phyloP scores from a whole-genome alignment of 495 filamentous ascomycete genomes.

The Talaromyces adpressus region DNA sequence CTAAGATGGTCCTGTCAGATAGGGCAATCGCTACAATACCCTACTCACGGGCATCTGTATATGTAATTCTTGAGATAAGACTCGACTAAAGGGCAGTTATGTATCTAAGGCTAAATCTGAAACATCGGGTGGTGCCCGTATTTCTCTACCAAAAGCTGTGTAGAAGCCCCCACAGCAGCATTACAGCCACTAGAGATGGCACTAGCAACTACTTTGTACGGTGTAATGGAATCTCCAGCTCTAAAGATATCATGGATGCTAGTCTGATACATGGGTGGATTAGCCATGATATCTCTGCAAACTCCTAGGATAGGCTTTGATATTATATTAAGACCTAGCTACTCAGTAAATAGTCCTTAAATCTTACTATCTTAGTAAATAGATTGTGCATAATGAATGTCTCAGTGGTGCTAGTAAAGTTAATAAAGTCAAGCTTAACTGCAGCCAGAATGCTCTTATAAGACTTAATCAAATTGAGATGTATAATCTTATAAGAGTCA shows the following conservation, averaged over 20 bases:
- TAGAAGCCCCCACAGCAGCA: too few species aligned
- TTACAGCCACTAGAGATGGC: neutral
- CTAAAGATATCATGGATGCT: constrained; percentile 30
- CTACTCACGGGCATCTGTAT: neutral
- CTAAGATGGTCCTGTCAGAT: neutral
- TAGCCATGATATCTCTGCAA: neutral
- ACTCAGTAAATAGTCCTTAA: constrained; percentile 17
- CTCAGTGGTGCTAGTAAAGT: neutral
- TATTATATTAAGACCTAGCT: constrained; percentile 18
- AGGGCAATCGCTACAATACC: neutral
- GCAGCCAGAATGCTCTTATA: neutral
- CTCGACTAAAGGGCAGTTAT: neutral
- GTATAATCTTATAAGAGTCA: neutral
- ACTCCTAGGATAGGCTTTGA: constrained; percentile 12
- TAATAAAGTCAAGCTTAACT: neutral
- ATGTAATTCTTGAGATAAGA: neutral
- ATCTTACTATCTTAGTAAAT: constrained; percentile 12
- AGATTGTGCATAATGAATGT: neutral
- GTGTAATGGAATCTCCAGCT: constrained; percentile 23
- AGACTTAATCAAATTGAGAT: neutral
- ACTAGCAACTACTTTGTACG: neutral
- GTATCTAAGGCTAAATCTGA: too few species aligned
- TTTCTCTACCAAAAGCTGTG: too few species aligned
- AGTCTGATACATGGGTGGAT: constrained; percentile 22
- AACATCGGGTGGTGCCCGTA: too few species aligned